Evolutionary conservation across 257 asterid species (phyloP).

Genomic region (Gentiana dahurica): DNA sequence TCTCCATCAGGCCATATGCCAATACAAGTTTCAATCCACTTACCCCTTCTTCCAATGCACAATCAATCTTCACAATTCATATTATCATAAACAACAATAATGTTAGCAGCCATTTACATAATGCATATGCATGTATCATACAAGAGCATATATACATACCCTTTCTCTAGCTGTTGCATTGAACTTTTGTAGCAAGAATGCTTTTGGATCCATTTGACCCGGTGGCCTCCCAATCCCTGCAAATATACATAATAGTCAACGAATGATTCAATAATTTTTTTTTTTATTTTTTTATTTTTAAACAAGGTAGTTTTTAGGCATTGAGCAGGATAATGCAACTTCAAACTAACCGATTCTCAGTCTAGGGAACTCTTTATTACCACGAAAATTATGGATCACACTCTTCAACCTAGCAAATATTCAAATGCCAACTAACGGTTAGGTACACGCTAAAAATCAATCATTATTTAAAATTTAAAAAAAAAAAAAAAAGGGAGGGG

Average conservation of each 20-base stretch:
- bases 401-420: slow-evolving; percentile 52
- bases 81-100: too few relatives aligned
- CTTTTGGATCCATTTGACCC: slow-evolving; percentile 99
- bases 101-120: neutral
- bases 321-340: slow-evolving; percentile 4
- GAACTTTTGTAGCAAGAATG: slow-evolving; percentile 82
- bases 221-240: slow-evolving; percentile 93
- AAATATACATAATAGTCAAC: neutral
- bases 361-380: slow-evolving; percentile 82
- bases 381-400: slow-evolving; percentile 69
- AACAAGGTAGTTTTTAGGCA: slow-evolving; percentile 4
- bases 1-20: slow-evolving; percentile 64
- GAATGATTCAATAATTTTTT: neutral
- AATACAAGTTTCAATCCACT: slow-evolving; percentile 53
- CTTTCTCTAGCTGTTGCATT: slow-evolving; percentile 66
- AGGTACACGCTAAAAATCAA: too few relatives aligned
- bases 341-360: slow-evolving; percentile 70
- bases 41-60: slow-evolving; percentile 67
- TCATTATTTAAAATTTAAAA: too few relatives aligned
- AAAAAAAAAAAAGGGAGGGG: too few relatives aligned
- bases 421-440: neutral
- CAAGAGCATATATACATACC: slow-evolving; percentile 30
- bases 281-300: neutral
- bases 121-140: too few relatives aligned
- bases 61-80: slow-evolving; percentile 48